Percentiles rank a stretch among this genome's conserved stretches.
Conservation (phyloP, 139 green algal species). For the Pseudopediastrum boryanum region DNA sequence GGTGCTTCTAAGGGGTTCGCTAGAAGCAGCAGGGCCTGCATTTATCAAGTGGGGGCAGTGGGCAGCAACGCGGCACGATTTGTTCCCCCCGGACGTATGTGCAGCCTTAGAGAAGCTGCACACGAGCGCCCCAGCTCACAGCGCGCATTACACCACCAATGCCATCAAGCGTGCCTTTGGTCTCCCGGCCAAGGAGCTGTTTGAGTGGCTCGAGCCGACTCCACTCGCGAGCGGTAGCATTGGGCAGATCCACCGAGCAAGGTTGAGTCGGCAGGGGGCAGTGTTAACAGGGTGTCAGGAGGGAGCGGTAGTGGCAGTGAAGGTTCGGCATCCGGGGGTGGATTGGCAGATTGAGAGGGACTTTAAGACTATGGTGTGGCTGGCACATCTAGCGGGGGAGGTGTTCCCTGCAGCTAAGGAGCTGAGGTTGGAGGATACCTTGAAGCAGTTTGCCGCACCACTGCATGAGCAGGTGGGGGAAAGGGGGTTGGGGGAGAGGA, state of each 20-base stretch:
- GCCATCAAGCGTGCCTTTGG: conserved; percentile 76
- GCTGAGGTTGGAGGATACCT: conserved; percentile 88
- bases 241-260: conserved; percentile 85
- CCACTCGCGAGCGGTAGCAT: conserved; percentile 94
- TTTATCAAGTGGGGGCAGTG: conserved; percentile 99
- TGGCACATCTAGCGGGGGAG: conserved; percentile 61
- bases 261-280: conserved; percentile 66
- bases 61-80: conserved; percentile 92
- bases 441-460: conserved; percentile 96
- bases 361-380: conserved; percentile 91
- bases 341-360: conserved; percentile 86
- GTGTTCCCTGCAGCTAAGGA: conserved; percentile 57
- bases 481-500: neutral
- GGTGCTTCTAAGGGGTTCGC: conserved; percentile 47
- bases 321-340: conserved; percentile 93
- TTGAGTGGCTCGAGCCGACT: conserved; percentile 79
- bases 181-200: conserved; percentile 78
- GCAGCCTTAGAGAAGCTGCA: conserved; percentile 86
- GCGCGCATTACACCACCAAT: conserved; percentile 61
- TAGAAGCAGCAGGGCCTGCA: conserved; percentile 59
- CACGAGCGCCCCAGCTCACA: conserved; percentile 65
- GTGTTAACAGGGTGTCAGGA: conserved; percentile 52
- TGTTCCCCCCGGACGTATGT: conserved; percentile 92
- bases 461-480: conserved; percentile 85
- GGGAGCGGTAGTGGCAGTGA: conserved; percentile 86